Evolutionary conservation across 306 rosid species (phyloP).

Genomic region (Castanea mollissima): DNA sequence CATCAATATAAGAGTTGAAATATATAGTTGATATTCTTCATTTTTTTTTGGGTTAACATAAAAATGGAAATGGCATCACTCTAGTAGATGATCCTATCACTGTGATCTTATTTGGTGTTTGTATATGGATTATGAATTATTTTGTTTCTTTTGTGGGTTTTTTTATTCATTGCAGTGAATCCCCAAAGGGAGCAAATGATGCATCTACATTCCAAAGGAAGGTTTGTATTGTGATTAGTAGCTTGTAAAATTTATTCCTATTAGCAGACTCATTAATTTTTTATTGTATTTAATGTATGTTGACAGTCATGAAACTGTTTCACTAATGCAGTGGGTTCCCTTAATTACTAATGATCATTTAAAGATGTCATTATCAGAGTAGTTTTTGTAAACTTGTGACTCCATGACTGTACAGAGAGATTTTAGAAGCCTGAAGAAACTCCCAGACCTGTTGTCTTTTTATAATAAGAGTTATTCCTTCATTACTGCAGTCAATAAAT

Average conservation of each 20-base stretch:
- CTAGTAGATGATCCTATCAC: neutral
- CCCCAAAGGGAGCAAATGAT: slow-evolving; percentile 95
- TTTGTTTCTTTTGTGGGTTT: neutral
- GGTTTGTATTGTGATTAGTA: slow-evolving; percentile 42
- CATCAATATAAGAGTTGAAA: too few relatives aligned
- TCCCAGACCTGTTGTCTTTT: too few relatives aligned
- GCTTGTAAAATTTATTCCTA: slow-evolving; percentile 1
- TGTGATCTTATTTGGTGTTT: neutral
- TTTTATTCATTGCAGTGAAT: slow-evolving; percentile 60
- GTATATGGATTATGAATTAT: neutral
- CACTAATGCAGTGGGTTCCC: neutral
- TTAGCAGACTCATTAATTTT: neutral
- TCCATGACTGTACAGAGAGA: too few relatives aligned
- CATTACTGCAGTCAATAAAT: too few relatives aligned
- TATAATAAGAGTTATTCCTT: too few relatives aligned
- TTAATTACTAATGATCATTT: neutral
- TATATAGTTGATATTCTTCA: too few relatives aligned
- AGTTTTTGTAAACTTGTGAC: too few relatives aligned
- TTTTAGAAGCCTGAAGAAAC: too few relatives aligned
- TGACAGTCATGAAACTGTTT: neutral
- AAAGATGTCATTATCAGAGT: neutral
- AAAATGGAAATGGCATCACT: too few relatives aligned
- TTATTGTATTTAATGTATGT: neutral
- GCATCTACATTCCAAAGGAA: slow-evolving; percentile 95
- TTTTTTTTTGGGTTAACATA: too few relatives aligned